These are phyloP conservation scores for Ceratobasidium sp. DNA, from an alignment of 1,284 basidiomycete genomes.

Conservation along the genomic window DNA sequence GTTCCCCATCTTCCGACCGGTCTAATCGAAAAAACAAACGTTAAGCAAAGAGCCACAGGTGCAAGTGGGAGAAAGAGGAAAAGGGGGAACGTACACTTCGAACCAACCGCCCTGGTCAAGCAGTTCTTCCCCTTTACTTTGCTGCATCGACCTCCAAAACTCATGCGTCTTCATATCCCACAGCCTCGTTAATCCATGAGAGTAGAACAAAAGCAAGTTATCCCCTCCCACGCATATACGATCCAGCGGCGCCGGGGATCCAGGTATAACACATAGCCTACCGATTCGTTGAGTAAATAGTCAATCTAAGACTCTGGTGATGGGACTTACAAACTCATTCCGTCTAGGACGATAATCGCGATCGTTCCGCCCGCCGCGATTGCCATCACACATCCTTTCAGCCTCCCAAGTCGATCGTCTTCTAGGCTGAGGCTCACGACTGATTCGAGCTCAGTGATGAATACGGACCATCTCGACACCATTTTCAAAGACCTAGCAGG, in stretches of 20 bases:
- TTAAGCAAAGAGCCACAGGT: too few species aligned
- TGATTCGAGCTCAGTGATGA: slow-evolving; percentile 71
- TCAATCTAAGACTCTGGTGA: neutral
- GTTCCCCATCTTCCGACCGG: slow-evolving; percentile 42
- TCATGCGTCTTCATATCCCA: slow-evolving; percentile 92
- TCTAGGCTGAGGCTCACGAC: slow-evolving; percentile 67
- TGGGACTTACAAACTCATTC: slow-evolving; percentile 82
- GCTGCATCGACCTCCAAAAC: slow-evolving; percentile 85
- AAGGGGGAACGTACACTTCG: slow-evolving; percentile 67
- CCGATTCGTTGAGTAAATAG: slow-evolving; percentile 9
- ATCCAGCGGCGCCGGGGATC: slow-evolving; percentile 74
- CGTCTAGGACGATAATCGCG: slow-evolving; percentile 81
- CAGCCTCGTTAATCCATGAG: slow-evolving; percentile 80
- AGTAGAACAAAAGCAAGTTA: slow-evolving; percentile 83
- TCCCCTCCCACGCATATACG: slow-evolving; percentile 77
- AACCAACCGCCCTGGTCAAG: slow-evolving; percentile 78
- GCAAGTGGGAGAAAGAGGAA: neutral
- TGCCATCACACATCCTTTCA: slow-evolving; percentile 81
- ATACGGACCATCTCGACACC: slow-evolving; percentile 76
- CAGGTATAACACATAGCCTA: slow-evolving; percentile 84
- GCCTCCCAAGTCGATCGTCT: slow-evolving; percentile 69
- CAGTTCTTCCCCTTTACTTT: slow-evolving; percentile 83
- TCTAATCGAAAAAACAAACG: slow-evolving; percentile 5
- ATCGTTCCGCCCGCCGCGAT: slow-evolving; percentile 85
- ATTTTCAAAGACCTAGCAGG: slow-evolving; percentile 70